phyloP scores from a whole-genome alignment of 164 flowering plant species.

The Berberis thunbergii region DNA sequence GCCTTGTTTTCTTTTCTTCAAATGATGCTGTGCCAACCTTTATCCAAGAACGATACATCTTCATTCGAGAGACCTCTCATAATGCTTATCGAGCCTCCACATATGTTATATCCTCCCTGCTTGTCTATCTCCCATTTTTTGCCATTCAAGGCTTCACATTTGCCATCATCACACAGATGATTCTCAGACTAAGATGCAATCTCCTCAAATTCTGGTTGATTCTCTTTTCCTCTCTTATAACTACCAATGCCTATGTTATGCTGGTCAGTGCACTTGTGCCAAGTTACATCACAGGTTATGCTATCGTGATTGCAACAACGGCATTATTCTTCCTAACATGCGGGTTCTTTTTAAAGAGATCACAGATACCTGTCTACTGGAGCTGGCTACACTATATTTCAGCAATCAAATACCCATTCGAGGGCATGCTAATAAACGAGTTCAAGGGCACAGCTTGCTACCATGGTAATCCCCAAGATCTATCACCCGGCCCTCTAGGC shows the following conservation, averaged over 20 bases:
- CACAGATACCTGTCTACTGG: slow-evolving; percentile 50
- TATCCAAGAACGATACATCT: slow-evolving; percentile 74
- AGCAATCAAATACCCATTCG: slow-evolving; percentile 75
- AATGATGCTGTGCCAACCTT: slow-evolving; percentile 80
- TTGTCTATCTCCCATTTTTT: slow-evolving; percentile 67
- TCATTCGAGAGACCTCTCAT: slow-evolving; percentile 71
- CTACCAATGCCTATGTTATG: slow-evolving; percentile 73
- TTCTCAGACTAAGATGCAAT: slow-evolving; percentile 30
- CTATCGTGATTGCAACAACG: slow-evolving; percentile 70
- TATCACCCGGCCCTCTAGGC: slow-evolving; percentile 71
- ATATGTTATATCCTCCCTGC: slow-evolving; percentile 60
- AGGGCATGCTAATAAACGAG: slow-evolving; percentile 54
- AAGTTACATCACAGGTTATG: slow-evolving; percentile 65
- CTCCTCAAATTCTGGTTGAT: slow-evolving; percentile 49
- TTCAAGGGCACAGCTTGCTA: slow-evolving; percentile 42
- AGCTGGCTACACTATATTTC: slow-evolving; percentile 75
- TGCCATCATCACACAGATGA: slow-evolving; percentile 39
- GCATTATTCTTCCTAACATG: slow-evolving; percentile 75
- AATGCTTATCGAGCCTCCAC: slow-evolving; percentile 76
- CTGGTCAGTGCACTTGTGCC: slow-evolving; percentile 68
- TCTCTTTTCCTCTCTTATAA: slow-evolving; percentile 57
- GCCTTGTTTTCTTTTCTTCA: slow-evolving; percentile 71
- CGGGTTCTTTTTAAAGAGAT: slow-evolving; percentile 64
- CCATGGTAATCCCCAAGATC: slow-evolving; percentile 27
- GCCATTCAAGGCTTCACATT: slow-evolving; percentile 68